Evolutionary conservation across 2,329 filamentous ascomycete species (phyloP).

Genomic region (Diaporthe capsici): DNA sequence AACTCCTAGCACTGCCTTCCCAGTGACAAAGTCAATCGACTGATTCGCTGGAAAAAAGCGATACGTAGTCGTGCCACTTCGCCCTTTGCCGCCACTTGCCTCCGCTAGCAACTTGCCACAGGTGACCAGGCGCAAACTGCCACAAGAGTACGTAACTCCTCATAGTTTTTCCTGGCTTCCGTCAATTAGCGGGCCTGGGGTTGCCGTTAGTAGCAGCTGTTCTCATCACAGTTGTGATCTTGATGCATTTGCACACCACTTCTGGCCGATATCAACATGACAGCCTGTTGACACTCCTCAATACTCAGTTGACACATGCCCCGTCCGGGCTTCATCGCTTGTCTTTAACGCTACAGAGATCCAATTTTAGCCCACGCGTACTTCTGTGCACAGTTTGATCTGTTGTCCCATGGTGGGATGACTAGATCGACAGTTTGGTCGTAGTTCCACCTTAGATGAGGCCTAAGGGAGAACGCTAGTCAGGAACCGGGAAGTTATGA

Average conservation of each 20-base stretch:
- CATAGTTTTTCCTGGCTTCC: background rate
- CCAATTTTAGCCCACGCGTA: background rate
- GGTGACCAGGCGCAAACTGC: too few species aligned
- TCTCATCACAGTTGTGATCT: too few species aligned
- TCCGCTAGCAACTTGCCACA: too few species aligned
- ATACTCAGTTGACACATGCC: background rate
- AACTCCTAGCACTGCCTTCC: rapidly evolving
- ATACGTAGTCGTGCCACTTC: background rate
- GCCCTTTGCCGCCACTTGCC: background rate
- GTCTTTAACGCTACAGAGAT: background rate
- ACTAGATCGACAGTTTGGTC: background rate
- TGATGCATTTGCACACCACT: background rate
- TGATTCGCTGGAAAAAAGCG: background rate
- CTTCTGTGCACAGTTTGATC: background rate
- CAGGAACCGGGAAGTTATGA: background rate
- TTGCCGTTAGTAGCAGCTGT: rapidly evolving
- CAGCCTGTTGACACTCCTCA: background rate
- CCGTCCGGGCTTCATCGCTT: background rate
- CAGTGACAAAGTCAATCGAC: background rate
- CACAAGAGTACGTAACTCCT: background rate
- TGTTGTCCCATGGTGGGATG: background rate
- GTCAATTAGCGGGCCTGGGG: rapidly evolving
- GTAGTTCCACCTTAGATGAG: background rate
- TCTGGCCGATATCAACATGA: background rate
- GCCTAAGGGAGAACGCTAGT: background rate